Conservation (phyloP, 2,329 filamentous ascomycete species). For the Diaporthe citri region DNA sequence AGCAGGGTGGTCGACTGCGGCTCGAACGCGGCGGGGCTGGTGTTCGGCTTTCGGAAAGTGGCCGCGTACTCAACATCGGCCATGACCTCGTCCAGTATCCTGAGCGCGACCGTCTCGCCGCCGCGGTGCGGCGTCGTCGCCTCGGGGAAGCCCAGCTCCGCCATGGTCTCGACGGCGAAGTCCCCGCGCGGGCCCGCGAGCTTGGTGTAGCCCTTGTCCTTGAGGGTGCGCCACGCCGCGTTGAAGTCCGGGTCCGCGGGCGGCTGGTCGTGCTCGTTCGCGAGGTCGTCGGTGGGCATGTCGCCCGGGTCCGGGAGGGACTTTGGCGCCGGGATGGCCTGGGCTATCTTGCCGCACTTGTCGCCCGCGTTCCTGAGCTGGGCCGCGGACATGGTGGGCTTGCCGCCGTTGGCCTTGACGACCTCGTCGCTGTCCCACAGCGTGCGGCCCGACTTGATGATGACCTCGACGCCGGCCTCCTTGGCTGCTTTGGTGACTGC, state of each 20-base stretch:
- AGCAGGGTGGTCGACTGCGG: slow-evolving; percentile 81
- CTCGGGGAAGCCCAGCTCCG: slow-evolving; percentile 75
- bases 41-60: slow-evolving; percentile 82
- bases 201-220: slow-evolving; percentile 69
- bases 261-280: slow-evolving; percentile 58
- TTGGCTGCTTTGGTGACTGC: slow-evolving; percentile 70
- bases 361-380: slow-evolving; percentile 74
- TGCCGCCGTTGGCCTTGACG: slow-evolving; percentile 73
- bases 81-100: slow-evolving; percentile 69
- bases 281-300: slow-evolving; percentile 70
- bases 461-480: slow-evolving; percentile 75
- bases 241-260: slow-evolving; percentile 70
- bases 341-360: slow-evolving; percentile 72
- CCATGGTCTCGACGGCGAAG: slow-evolving; percentile 78
- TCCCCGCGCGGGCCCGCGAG: slow-evolving; percentile 77
- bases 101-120: slow-evolving; percentile 76
- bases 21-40: slow-evolving; percentile 79
- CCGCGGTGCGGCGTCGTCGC: slow-evolving; percentile 77
- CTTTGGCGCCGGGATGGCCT: slow-evolving; percentile 71
- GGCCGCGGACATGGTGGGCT: slow-evolving; percentile 80
- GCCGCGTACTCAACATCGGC: slow-evolving; percentile 75
- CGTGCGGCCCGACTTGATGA: slow-evolving; percentile 75
- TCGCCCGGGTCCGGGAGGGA: slow-evolving; percentile 74
- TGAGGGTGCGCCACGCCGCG: slow-evolving; percentile 61
- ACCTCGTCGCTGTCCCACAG: slow-evolving; percentile 81